These are phyloP conservation scores for Paspalum notatum DNA, from an alignment of 176 grass and related monocot genomes.

Conservation along the genomic window DNA sequence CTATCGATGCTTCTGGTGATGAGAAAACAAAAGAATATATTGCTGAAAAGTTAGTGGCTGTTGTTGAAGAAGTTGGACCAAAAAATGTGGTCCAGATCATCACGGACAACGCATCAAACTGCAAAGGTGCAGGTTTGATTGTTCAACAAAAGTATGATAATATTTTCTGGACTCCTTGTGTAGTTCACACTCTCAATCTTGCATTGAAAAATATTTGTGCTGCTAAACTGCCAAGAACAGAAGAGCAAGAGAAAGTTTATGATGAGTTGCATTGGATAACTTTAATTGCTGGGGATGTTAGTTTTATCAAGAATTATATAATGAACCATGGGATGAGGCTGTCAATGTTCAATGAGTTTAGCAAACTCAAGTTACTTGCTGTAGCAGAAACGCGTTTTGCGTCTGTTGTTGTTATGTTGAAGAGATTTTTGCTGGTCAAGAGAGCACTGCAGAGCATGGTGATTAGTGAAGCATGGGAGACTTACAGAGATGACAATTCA, in stretches of 20 bases:
- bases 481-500: neutral
- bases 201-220: neutral
- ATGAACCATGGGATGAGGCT: neutral
- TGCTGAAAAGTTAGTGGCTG: neutral
- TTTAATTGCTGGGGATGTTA: neutral
- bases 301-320: conserved; percentile 3
- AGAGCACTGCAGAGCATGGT: neutral
- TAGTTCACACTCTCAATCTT: neutral
- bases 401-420: neutral
- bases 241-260: neutral
- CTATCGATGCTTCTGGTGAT: neutral
- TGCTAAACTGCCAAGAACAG: neutral
- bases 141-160: neutral
- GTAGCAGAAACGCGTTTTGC: neutral
- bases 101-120: neutral
- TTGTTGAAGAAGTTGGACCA: too few relatives aligned
- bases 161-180: neutral
- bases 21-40: neutral
- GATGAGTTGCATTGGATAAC: neutral
- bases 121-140: neutral
- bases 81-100: too few relatives aligned
- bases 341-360: conserved; percentile 1
- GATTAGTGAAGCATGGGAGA: neutral
- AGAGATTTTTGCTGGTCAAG: neutral
- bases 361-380: neutral